These are phyloP conservation scores for Penicillium sp. DNA, from an alignment of 2,329 filamentous ascomycete genomes.

Conservation along the genomic window DNA sequence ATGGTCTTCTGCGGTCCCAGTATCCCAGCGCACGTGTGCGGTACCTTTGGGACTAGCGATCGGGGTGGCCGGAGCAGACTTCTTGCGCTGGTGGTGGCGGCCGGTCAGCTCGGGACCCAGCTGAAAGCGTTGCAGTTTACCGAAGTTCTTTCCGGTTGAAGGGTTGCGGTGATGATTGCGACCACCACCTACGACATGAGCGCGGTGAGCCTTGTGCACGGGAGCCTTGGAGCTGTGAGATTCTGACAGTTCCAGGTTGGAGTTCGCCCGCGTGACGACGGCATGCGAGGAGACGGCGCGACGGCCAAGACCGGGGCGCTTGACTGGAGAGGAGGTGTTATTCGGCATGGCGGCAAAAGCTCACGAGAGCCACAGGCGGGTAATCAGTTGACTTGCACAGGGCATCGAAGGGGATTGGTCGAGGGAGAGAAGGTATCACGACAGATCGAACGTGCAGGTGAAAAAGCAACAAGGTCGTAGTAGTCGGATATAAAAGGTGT, in stretches of 20 bases:
- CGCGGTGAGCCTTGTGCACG: conserved; percentile 36
- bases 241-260: conserved; percentile 28
- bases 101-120: conserved; percentile 28
- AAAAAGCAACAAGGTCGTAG: conserved; percentile 22
- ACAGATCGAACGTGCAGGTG: conserved; percentile 22
- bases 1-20: conserved; percentile 33
- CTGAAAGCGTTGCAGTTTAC: conserved; percentile 40
- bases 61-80: conserved; percentile 43
- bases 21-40: conserved; percentile 40
- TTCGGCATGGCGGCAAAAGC: conserved; percentile 23
- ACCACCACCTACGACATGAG: conserved; percentile 41
- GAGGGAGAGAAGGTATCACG: conserved; percentile 22
- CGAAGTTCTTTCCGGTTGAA: conserved; percentile 43
- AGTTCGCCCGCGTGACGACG: conserved; percentile 35
- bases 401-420: conserved; percentile 26
- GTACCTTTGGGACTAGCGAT: conserved; percentile 38
- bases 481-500: conserved; percentile 9
- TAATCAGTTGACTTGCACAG: conserved; percentile 19
- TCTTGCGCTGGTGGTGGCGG: conserved; percentile 44
- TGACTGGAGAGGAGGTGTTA: conserved; percentile 37
- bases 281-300: conserved; percentile 40
- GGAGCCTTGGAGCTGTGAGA: conserved; percentile 30
- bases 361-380: conserved; percentile 15
- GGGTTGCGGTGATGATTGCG: conserved; percentile 41
- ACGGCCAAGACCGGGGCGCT: conserved; percentile 38